These are phyloP conservation scores for Erodium trifolium DNA, from an alignment of 441 rosid genomes.

Conservation along the genomic window DNA sequence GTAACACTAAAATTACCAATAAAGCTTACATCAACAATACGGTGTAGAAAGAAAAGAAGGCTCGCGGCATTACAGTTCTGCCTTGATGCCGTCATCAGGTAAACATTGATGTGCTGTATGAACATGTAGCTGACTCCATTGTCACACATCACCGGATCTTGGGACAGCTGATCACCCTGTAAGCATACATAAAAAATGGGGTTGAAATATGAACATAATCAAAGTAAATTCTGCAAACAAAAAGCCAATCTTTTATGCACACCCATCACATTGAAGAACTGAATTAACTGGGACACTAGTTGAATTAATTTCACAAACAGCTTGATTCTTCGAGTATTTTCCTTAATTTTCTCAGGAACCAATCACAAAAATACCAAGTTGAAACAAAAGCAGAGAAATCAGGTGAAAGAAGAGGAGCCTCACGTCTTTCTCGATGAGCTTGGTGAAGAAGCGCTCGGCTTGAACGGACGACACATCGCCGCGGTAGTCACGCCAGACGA, in stretches of 20 bases:
- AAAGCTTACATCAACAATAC: conserved; percentile 73
- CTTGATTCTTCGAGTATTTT: background rate
- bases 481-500: conserved; percentile 97
- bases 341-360: background rate
- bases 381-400: background rate
- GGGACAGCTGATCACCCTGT: conserved; percentile 93
- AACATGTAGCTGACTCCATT: conserved; percentile 75
- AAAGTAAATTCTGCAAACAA: background rate
- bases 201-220: background rate
- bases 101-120: conserved; percentile 81
- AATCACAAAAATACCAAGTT: background rate
- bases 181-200: background rate
- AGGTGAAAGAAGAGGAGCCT: background rate
- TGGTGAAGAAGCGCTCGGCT: conserved; percentile 94
- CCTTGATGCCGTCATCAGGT: conserved; percentile 79
- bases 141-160: conserved; percentile 40
- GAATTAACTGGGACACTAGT: too few relatives aligned
- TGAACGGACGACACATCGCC: conserved; percentile 88
- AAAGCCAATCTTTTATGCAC: background rate
- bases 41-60: conserved; percentile 78
- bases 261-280: background rate
- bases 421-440: conserved; percentile 94
- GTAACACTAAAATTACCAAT: conserved; percentile 6
- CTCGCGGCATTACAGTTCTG: conserved; percentile 98
- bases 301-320: background rate